Conservation (phyloP, 192 early-diverging fungal species). For the Coemansia sp. region DNA sequence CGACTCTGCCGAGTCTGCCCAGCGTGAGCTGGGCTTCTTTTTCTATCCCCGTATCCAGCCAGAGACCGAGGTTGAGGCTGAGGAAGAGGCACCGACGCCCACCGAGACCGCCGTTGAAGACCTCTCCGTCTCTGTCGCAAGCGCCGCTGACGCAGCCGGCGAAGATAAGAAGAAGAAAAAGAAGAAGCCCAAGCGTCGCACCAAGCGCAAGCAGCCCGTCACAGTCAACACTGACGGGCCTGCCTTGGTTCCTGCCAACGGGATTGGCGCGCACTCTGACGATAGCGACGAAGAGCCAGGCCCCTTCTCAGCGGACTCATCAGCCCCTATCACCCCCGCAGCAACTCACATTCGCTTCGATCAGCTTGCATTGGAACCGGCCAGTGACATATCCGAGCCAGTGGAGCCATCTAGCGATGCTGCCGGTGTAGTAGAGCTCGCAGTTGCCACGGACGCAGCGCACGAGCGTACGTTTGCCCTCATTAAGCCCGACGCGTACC, state of each 20-base stretch:
- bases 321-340: not conserved
- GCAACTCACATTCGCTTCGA: conserved; percentile 1
- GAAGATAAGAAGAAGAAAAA: conserved; percentile 43
- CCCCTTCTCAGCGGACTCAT: not conserved
- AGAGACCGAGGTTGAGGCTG: not conserved
- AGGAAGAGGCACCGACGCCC: not conserved
- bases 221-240: conserved; percentile 3
- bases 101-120: not conserved
- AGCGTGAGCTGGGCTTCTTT: conserved; percentile 50
- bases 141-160: not conserved
- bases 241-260: not conserved
- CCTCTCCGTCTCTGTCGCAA: not conserved
- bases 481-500: conserved; percentile 48
- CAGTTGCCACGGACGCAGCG: conserved; percentile 16
- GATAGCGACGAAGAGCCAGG: conserved; percentile 24
- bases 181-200: conserved; percentile 40
- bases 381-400: not conserved
- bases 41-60: conserved; percentile 40
- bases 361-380: not conserved
- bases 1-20: conserved; percentile 48
- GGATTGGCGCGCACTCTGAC: conserved; percentile 16
- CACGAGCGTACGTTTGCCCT: conserved; percentile 50
- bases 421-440: conserved; percentile 14
- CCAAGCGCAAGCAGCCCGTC: conserved; percentile 45
- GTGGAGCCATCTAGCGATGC: not conserved